A percentile compares a stretch with the other conserved stretches of the same genome.
Evolutionary conservation across 495 filamentous ascomycete species (phyloP).

Genomic region (Aspergillus affinis): DNA sequence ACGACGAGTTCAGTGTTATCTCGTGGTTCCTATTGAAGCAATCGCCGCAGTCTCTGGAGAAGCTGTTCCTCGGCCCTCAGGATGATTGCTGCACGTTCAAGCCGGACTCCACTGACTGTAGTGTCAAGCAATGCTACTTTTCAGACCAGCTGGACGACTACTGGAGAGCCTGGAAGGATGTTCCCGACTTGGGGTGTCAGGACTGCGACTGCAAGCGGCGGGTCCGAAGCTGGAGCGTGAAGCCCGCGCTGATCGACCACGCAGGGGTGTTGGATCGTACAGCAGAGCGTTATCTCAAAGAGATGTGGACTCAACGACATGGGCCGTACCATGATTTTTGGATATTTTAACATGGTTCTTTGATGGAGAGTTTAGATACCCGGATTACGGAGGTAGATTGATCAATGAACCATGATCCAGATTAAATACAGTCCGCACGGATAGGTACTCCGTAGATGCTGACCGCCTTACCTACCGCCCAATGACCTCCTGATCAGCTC

Average conservation of each 20-base stretch:
- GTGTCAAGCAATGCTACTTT: slow-evolving; percentile 21
- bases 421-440: too few relatives aligned
- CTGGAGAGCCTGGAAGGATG: slow-evolving; percentile 30
- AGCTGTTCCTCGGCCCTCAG: slow-evolving; percentile 26
- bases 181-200: slow-evolving; percentile 23
- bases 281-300: slow-evolving; percentile 27
- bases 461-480: slow-evolving; percentile 21
- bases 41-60: slow-evolving; percentile 24
- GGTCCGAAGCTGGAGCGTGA: slow-evolving; percentile 30
- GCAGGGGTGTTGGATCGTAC: slow-evolving; percentile 25
- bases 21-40: slow-evolving; percentile 34
- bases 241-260: slow-evolving; percentile 29
- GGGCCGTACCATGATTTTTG: slow-evolving; percentile 23
- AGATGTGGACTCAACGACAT: slow-evolving; percentile 31
- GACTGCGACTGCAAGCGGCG: slow-evolving; percentile 30
- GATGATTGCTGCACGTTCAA: slow-evolving; percentile 30
- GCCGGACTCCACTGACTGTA: slow-evolving; percentile 17
- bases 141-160: slow-evolving; percentile 32
- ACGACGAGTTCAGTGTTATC: slow-evolving; percentile 29
- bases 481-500: not conserved
- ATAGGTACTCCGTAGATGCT: not conserved
- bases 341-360: slow-evolving; percentile 20
- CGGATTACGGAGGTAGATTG: too few relatives aligned
- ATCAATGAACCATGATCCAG: too few relatives aligned
- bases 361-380: slow-evolving; percentile 2